Base-by-base conservation (phyloP, 805 yeast species). In the Isabelozyma heimii region DNA sequence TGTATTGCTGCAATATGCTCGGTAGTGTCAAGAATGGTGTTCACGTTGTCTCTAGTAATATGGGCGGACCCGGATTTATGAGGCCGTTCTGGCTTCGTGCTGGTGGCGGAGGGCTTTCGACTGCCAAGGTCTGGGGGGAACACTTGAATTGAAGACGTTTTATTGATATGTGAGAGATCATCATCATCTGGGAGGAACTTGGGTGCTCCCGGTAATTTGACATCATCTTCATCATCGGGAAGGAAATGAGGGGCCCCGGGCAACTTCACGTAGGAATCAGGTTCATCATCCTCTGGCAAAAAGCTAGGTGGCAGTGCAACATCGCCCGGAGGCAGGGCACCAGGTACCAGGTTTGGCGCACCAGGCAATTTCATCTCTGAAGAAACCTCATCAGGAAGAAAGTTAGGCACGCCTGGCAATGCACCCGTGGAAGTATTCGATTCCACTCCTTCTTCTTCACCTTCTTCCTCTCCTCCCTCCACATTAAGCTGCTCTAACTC, bases 1-100 rank as follows among this genome's bases (percentile, higher is more conserved):
- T 87, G 92, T 1, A 85, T 81, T 55, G 77, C 72, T 8, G 81
- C 60, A 16, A 86, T 82, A 42, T 75, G 69, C 47, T 81, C 87
- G 17, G 84, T 79, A 13, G 74, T 71, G 49, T 79, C 76, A 59
- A 87, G 63, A 48, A 86, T 79, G 14, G 70, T 59, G n/a, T 66
- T 58, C 13, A 86, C 70, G 42, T 79, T 75, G 9, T 68, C 74
- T 49, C 67, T 65, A 13, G 61, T 60, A 10, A 59, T 48, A 44
- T 52, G 52, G 14, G 44, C 15, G 13, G 24, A 37, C 16, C 30
- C 43, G n/a, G 30, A 28, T n/a, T 26, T 38, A 24, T n/a, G 37
- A 5, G 5, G 28, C n/a, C 35, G 35, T n/a, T 24, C 24, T 20
- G 10, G 30, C 17, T 43, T 14, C 43, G 10, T 20, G 43, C 10